A percentile compares a stretch with the other conserved stretches of the same genome.
Conservation (phyloP, 2,329 filamentous ascomycete genomes). For the Dendrostoma leiphaemia region DNA sequence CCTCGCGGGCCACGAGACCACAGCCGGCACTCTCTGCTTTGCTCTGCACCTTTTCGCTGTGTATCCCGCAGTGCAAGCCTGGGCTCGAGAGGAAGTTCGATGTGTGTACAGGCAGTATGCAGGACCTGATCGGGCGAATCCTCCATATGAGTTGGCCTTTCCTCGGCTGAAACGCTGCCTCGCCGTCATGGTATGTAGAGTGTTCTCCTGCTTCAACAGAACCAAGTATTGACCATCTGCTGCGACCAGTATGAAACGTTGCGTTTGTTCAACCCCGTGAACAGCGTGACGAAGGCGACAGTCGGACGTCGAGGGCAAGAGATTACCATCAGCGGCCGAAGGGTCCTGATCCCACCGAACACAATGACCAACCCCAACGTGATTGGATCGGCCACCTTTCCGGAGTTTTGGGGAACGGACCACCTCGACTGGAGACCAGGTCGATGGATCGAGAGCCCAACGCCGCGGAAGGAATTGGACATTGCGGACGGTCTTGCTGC, state of each 20-base stretch:
- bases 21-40: background rate
- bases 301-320: constrained; percentile 2
- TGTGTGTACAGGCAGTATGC: background rate
- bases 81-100: constrained; percentile 2
- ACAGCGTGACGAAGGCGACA: background rate
- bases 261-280: background rate
- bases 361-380: constrained; percentile 3
- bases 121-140: background rate
- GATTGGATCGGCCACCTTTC: background rate
- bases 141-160: background rate
- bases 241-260: background rate
- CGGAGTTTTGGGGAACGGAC: background rate
- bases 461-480: background rate
- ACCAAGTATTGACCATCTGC: background rate
- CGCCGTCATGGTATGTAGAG: background rate
- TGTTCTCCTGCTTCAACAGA: background rate
- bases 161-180: background rate
- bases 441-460: constrained; percentile 31
- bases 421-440: background rate
- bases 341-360: background rate
- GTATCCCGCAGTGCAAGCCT: background rate
- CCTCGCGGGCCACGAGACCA: constrained; percentile 1
- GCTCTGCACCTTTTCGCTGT: background rate
- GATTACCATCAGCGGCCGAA: background rate
- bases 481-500: background rate